These are phyloP conservation scores for Microthlaspi erraticum DNA, from an alignment of 345 rosid genomes.

Conservation along the genomic window DNA sequence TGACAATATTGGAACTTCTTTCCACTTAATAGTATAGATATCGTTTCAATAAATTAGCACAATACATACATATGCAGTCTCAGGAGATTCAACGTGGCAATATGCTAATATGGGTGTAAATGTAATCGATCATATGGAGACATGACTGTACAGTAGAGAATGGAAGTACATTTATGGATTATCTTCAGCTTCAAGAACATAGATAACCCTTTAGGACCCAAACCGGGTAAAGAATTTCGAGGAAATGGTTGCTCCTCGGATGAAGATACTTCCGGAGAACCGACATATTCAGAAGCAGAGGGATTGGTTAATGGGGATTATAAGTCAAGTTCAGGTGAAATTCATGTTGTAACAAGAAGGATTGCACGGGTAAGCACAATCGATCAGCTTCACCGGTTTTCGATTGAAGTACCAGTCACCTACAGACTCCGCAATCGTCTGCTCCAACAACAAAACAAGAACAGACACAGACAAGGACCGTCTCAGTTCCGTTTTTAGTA, in stretches of 20 bases:
- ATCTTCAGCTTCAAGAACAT: conserved; percentile 28
- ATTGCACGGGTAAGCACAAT: conserved; percentile 90
- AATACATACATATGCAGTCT: conserved; percentile 26
- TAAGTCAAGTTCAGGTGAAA: conserved; percentile 43
- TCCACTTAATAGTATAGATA: not conserved
- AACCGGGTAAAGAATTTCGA: too few relatives aligned
- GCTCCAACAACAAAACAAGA: conserved; percentile 36
- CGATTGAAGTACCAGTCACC: conserved; percentile 90
- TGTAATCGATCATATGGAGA: not conserved
- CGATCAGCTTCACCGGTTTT: conserved; percentile 61
- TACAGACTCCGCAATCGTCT: conserved; percentile 87
- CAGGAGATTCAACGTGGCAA: conserved; percentile 1
- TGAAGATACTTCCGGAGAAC: conserved; percentile 1
- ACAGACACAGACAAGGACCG: not conserved
- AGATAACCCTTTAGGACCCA: conserved; percentile 1
- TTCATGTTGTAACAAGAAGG: conserved; percentile 79
- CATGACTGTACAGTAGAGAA: too few relatives aligned
- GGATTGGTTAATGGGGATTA: not conserved
- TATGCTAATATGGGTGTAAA: conserved; percentile 8
- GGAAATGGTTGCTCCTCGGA: conserved; percentile 10
- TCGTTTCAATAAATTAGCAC: conserved; percentile 2
- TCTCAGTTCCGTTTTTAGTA: conserved; percentile 26
- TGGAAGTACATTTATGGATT: conserved; percentile 6
- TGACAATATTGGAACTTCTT: conserved; percentile 5
- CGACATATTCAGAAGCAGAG: not conserved